These are phyloP conservation scores for Rubia peregrina DNA, from an alignment of 305 asterid species.

Conservation along the genomic window DNA sequence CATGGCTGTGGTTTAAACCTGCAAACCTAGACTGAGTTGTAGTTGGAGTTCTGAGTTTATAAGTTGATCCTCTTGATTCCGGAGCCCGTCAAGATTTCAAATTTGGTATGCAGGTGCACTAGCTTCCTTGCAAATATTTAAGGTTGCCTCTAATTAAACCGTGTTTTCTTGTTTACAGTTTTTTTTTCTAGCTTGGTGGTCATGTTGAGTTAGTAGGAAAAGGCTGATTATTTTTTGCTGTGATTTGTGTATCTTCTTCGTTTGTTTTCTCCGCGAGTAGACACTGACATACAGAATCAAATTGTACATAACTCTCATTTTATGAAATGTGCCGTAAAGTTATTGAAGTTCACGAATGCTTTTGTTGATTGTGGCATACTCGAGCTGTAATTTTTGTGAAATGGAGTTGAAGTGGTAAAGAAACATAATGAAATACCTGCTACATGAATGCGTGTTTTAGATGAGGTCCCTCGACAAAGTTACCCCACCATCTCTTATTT, in stretches of 20 bases:
- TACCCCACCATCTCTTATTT: background rate
- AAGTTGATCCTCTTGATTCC: constrained; percentile 8
- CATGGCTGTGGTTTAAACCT: background rate
- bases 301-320: constrained; percentile 15
- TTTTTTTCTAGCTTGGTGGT: background rate
- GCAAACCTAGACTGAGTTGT: background rate
- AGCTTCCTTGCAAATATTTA: constrained; percentile 17
- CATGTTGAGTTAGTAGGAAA: constrained; percentile 9
- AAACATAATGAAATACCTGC: background rate
- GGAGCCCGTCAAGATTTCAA: constrained; percentile 8
- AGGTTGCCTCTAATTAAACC: background rate
- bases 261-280: background rate
- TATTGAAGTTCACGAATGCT: background rate
- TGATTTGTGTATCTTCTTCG: constrained; percentile 8
- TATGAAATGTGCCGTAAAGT: constrained; percentile 4
- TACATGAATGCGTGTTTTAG: background rate
- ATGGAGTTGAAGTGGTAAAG: background rate
- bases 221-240: constrained; percentile 7
- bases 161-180: constrained; percentile 4
- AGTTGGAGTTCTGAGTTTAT: constrained; percentile 1
- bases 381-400: background rate
- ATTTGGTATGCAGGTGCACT: constrained; percentile 4
- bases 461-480: background rate
- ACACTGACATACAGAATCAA: constrained; percentile 12
- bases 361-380: background rate